A percentile compares a stretch with the other conserved stretches of the same genome.
These are phyloP conservation scores for Alloascoidea hylecoeti DNA, from an alignment of 805 yeast genomes.

Conservation along the genomic window DNA sequence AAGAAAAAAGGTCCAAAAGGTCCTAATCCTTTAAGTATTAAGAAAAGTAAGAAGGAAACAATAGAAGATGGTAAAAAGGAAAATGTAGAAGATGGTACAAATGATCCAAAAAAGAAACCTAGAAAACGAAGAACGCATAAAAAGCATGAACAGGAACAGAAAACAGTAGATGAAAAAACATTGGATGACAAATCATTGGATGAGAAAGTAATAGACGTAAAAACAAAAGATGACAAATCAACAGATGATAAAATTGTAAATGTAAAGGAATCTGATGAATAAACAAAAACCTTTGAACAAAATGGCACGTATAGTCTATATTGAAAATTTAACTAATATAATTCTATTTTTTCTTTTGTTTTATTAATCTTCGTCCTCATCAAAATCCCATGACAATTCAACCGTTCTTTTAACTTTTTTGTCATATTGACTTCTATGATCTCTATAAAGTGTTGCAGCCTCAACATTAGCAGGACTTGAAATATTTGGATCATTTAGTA, in stretches of 20 bases:
- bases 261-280: too few relatives aligned
- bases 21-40: conserved; percentile 85
- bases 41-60: conserved; percentile 42
- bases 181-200: too few relatives aligned
- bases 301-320: too few relatives aligned
- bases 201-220: too few relatives aligned
- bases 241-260: too few relatives aligned
- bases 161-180: neutral
- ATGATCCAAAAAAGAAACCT: conserved; percentile 7
- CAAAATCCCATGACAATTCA: conserved; percentile 76
- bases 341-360: too few relatives aligned
- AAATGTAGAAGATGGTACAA: conserved; percentile 5
- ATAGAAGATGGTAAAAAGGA: conserved; percentile 10
- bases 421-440: conserved; percentile 84
- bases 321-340: too few relatives aligned
- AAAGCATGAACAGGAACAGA: conserved; percentile 3
- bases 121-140: conserved; percentile 12
- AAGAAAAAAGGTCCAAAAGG: conserved; percentile 54
- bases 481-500: conserved; percentile 91
- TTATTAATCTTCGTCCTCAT: too few relatives aligned
- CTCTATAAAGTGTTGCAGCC: conserved; percentile 90
- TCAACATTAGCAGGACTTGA: conserved; percentile 96
- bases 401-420: conserved; percentile 91
- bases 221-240: too few relatives aligned
- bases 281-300: too few relatives aligned